Percentiles rank a stretch among this genome's conserved stretches.
Evolutionary conservation across 331 rosid species (phyloP).

Genomic region (Malus hybrid): DNA sequence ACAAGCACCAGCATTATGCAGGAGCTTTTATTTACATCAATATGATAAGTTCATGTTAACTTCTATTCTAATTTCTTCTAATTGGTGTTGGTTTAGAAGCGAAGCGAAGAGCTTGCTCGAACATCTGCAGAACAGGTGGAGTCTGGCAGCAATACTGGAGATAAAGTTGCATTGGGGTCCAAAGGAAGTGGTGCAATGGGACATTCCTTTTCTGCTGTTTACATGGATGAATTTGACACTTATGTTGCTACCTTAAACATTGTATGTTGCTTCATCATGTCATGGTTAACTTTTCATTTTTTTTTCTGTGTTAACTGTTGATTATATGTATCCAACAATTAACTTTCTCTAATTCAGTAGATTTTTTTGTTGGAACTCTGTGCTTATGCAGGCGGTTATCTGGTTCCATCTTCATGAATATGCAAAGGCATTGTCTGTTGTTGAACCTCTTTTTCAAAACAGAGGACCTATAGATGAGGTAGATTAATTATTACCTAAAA

Average conservation of each 20-base stretch:
- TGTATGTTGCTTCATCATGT: conserved; percentile 36
- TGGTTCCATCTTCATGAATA: conserved; percentile 95
- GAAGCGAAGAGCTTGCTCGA: conserved; percentile 53
- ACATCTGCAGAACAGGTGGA: conserved; percentile 68
- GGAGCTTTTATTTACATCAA: neutral
- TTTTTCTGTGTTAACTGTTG: neutral
- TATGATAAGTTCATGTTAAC: conserved; percentile 4
- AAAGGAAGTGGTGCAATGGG: conserved; percentile 45
- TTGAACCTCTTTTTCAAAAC: conserved; percentile 87
- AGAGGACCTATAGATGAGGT: conserved; percentile 93
- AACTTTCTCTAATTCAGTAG: conserved; percentile 10
- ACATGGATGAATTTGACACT: conserved; percentile 73
- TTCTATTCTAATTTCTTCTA: conserved; percentile 10
- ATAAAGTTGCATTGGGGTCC: conserved; percentile 49
- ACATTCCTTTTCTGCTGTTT: conserved; percentile 41
- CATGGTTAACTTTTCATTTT: neutral
- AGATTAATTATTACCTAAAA: conserved; percentile 13
- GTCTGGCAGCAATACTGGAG: conserved; percentile 41
- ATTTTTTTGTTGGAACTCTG: conserved; percentile 1
- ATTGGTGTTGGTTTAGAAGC: conserved; percentile 49
- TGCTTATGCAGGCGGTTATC: conserved; percentile 60
- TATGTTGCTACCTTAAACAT: conserved; percentile 61
- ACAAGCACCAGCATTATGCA: neutral
- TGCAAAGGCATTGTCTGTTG: conserved; percentile 61
- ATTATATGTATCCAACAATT: neutral